Evolutionary conservation across 495 filamentous ascomycete genomes (phyloP).

Genomic region (Trichoderma asperelloides): DNA sequence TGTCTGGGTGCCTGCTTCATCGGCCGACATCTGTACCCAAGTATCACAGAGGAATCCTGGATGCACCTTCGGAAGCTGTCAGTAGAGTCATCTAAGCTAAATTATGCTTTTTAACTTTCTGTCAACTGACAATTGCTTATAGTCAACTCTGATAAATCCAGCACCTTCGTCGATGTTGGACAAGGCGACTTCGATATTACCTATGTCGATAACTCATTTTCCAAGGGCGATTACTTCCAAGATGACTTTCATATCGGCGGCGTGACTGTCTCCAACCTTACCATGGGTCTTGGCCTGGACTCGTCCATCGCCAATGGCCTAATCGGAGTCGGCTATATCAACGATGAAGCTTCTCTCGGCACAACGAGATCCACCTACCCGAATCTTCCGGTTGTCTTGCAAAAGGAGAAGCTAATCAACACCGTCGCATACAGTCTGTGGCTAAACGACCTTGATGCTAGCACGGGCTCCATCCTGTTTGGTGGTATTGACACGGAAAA

Average conservation of each 20-base stretch:
- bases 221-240: constrained; percentile 70
- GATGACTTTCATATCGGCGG: constrained; percentile 70
- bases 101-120: too few relatives aligned
- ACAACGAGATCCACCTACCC: constrained; percentile 47
- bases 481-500: constrained; percentile 88
- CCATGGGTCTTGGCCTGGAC: constrained; percentile 72
- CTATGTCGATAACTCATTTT: constrained; percentile 75
- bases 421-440: constrained; percentile 83
- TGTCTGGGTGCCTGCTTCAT: constrained; percentile 68
- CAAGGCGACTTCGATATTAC: constrained; percentile 68
- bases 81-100: constrained; percentile 13
- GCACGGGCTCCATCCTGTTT: constrained; percentile 47
- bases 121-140: constrained; percentile 18
- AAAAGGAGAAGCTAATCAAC: constrained; percentile 61
- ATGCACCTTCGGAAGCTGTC: constrained; percentile 41
- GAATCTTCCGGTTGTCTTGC: constrained; percentile 74
- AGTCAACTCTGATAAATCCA: constrained; percentile 56
- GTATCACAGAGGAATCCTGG: constrained; percentile 18
- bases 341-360: constrained; percentile 66
- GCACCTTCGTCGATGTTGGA: constrained; percentile 56
- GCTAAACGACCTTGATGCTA: constrained; percentile 64
- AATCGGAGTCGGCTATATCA: constrained; percentile 75
- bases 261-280: constrained; percentile 53
- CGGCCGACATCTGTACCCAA: constrained; percentile 47
- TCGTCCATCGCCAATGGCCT: constrained; percentile 70